These are phyloP conservation scores for Camelina neglecta DNA, from an alignment of 345 rosid genomes.

Conservation along the genomic window DNA sequence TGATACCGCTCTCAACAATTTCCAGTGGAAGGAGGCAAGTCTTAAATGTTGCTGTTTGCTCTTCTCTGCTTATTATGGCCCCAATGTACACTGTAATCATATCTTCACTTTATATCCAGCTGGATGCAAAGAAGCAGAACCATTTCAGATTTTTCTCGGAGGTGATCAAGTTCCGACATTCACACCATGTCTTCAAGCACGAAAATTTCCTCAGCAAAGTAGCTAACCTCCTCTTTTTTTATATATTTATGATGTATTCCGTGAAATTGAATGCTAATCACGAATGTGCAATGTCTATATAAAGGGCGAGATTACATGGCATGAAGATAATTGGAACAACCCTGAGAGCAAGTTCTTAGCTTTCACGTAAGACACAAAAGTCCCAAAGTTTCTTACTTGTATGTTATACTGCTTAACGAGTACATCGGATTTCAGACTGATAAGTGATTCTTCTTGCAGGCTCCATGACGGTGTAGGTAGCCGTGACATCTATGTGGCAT, in stretches of 20 bases:
- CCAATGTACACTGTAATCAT: not conserved
- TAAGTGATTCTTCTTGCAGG: slow-evolving; percentile 49
- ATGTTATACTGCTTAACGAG: not conserved
- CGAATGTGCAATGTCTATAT: slow-evolving; percentile 31
- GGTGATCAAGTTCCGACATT: slow-evolving; percentile 64
- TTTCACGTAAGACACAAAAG: slow-evolving; percentile 67
- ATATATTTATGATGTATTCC: not conserved
- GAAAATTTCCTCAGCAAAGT: slow-evolving; percentile 72
- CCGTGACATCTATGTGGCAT: slow-evolving; percentile 68
- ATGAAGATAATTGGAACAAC: slow-evolving; percentile 89
- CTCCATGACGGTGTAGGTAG: slow-evolving; percentile 66
- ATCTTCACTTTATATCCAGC: slow-evolving; percentile 45
- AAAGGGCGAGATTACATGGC: slow-evolving; percentile 91
- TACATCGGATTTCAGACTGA: not conserved
- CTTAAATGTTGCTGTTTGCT: slow-evolving; percentile 6
- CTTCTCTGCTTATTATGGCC: not conserved
- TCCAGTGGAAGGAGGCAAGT: slow-evolving; percentile 76
- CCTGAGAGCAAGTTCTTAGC: slow-evolving; percentile 91
- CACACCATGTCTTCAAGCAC: slow-evolving; percentile 54
- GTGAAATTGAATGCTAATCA: not conserved
- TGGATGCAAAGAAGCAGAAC: slow-evolving; percentile 56
- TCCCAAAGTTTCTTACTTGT: not conserved
- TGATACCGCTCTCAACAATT: slow-evolving; percentile 82
- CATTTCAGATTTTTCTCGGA: slow-evolving; percentile 88
- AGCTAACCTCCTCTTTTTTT: slow-evolving; percentile 27